A percentile compares a stretch with the other conserved stretches of the same genome.
These are phyloP conservation scores for Diaporthe sp. DNA, from an alignment of 2,329 filamentous ascomycete genomes.

Conservation along the genomic window DNA sequence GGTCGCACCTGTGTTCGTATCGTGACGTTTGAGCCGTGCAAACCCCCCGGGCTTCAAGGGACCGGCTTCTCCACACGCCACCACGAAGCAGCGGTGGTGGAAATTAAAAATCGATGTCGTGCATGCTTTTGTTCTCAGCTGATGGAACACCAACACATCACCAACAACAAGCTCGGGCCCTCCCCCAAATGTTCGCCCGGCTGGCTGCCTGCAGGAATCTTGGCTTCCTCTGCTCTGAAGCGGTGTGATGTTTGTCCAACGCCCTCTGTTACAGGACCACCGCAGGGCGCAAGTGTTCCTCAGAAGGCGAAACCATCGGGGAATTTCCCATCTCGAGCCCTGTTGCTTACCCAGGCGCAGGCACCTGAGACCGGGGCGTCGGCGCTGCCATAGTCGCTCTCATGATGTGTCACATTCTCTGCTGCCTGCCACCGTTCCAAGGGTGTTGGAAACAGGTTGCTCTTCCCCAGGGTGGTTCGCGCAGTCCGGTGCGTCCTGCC, in stretches of 20 bases:
- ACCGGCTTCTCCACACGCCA: slow-evolving; percentile 13
- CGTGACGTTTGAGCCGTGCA: neutral
- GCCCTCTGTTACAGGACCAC: neutral
- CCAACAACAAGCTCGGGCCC: slow-evolving; percentile 15
- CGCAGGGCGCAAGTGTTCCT: neutral
- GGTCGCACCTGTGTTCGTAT: slow-evolving; percentile 27
- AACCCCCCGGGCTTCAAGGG: neutral
- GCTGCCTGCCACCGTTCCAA: neutral
- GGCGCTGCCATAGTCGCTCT: neutral
- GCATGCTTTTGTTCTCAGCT: slow-evolving; percentile 17
- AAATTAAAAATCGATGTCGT: slow-evolving; percentile 24
- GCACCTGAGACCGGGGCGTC: slow-evolving; percentile 4
- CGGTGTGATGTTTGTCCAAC: slow-evolving; percentile 15
- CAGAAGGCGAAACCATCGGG: slow-evolving; percentile 1
- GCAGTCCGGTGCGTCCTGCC: neutral
- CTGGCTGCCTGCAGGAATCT: slow-evolving; percentile 4
- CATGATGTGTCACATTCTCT: neutral
- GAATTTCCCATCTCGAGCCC: neutral
- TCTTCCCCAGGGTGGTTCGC: neutral
- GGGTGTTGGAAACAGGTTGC: neutral
- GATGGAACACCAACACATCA: slow-evolving; percentile 8
- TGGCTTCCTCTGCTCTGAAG: neutral
- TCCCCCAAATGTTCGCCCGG: neutral
- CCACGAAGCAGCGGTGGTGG: neutral
- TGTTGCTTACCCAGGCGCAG: neutral